Evolutionary conservation across 2,329 filamentous ascomycete genomes (phyloP), one percentile per base, ranked within the genome.

Genomic region (Zymoseptoria tritici): DNA sequence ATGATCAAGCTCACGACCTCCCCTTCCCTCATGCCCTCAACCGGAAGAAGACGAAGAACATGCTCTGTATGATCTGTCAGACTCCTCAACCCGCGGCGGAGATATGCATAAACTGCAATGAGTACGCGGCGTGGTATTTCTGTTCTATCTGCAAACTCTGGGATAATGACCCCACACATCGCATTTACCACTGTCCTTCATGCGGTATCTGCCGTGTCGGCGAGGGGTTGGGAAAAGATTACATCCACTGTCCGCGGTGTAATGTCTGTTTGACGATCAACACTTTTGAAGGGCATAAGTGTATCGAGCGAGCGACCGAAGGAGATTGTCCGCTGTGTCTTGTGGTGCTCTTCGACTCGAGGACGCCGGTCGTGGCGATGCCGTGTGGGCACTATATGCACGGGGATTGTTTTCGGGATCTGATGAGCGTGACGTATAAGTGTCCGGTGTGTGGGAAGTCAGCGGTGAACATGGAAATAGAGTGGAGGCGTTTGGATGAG

Each of bases 161-260:
- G 94, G 93, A 97, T 70, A 91, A 97, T 70, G 90, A 97, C 67
- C 84, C 86, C 57, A 87, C 85, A 66, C 97, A 95, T 74, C 88
- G 87, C 65, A 96, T 97, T 59, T 99, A 99, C 72, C 94, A 99
- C 73, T 99, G 94, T 74, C 84, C 86, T 70, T 94, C 97, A 70
- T 99, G 94, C 74, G 94, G 94, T 4, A 96, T 99, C 62, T 99
- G 94, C 72, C 84, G 94, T 60, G 87, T 92, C 59, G 94, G 94
- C 1, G 85, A 91, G 73, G 94, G 94, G 1, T 79, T 99, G 29
- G 93, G 94, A 3, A 97, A 96, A 72, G 94, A 99, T 72, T 99
- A 96, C 73, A 92, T 95, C 70, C 94, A 99, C 75, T 99, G 94
- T 88, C 95, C 96, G 87, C 92, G 86, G 68, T 99, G 94, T 76